Evolutionary conservation across 805 yeast genomes (phyloP).

Genomic region (Saturnispora hagleri): DNA sequence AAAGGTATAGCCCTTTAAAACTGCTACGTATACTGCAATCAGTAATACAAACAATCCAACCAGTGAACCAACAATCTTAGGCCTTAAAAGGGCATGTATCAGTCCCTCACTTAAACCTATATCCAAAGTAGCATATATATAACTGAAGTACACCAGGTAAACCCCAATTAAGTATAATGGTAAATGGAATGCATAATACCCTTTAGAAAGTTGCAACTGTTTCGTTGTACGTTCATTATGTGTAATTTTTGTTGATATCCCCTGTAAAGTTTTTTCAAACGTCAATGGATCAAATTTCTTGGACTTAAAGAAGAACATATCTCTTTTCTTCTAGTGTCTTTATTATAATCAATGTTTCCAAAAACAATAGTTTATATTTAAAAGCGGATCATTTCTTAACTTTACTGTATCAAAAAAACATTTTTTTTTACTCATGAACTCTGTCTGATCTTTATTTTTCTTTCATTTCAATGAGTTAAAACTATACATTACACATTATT

Average conservation of each 20-base stretch:
- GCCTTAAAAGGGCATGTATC: neutral
- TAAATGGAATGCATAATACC: conserved; percentile 13
- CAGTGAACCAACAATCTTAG: conserved; percentile 12
- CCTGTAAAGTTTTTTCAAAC: conserved; percentile 36
- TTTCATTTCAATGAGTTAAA: neutral
- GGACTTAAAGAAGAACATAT: conserved; percentile 17
- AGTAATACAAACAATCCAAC: conserved; percentile 4
- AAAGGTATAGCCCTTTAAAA: conserved; percentile 14
- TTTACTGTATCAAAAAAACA: neutral
- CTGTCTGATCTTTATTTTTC: neutral
- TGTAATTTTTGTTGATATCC: conserved; percentile 29
- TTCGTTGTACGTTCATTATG: conserved; percentile 18
- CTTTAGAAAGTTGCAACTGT: conserved; percentile 12
- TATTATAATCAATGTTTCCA: neutral
- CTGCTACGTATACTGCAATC: conserved; percentile 9
- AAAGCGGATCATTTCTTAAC: neutral
- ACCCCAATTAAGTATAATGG: conserved; percentile 16
- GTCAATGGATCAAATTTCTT: conserved; percentile 33
- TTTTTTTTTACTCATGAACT: neutral
- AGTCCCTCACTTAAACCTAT: neutral
- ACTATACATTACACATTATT: neutral
- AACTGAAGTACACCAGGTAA: conserved; percentile 20
- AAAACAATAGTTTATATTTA: too few relatives aligned
- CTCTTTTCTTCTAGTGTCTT: neutral
- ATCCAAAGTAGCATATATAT: conserved; percentile 11